These are phyloP conservation scores for Fraxinus anomala DNA, from an alignment of 257 asterid species.

Conservation along the genomic window DNA sequence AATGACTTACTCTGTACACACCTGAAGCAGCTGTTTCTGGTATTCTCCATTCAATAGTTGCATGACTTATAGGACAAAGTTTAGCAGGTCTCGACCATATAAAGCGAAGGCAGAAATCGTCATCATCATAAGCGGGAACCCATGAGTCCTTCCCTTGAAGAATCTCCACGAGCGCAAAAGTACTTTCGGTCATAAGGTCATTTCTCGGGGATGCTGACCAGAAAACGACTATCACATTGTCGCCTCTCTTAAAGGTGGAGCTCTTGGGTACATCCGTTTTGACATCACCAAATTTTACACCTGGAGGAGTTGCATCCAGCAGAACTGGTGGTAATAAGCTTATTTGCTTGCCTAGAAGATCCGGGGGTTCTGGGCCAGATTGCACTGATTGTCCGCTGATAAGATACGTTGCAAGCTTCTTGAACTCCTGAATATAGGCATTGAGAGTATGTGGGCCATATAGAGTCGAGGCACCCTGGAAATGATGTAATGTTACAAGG, in stretches of 20 bases:
- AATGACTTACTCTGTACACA: slow-evolving; percentile 48
- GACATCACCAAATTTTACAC: slow-evolving; percentile 69
- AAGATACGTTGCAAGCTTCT: slow-evolving; percentile 65
- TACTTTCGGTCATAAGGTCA: slow-evolving; percentile 60
- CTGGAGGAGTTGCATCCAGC: slow-evolving; percentile 68
- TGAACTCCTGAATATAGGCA: slow-evolving; percentile 86
- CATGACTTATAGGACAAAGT: slow-evolving; percentile 43
- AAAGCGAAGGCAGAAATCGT: slow-evolving; percentile 54
- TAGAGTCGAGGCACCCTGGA: slow-evolving; percentile 90
- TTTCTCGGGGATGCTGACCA: slow-evolving; percentile 53
- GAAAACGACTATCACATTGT: slow-evolving; percentile 40
- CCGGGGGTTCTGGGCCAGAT: slow-evolving; percentile 82
- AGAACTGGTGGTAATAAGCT: slow-evolving; percentile 74
- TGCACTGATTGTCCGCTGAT: slow-evolving; percentile 48
- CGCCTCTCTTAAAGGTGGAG: slow-evolving; percentile 41
- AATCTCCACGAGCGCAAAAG: slow-evolving; percentile 55
- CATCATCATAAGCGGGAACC: slow-evolving; percentile 50
- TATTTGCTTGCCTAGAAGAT: slow-evolving; percentile 69
- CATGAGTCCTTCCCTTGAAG: slow-evolving; percentile 48
- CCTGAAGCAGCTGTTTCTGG: slow-evolving; percentile 44
- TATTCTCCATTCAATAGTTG: slow-evolving; percentile 50
- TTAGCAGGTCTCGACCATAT: slow-evolving; percentile 53
- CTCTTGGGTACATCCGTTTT: slow-evolving; percentile 44
- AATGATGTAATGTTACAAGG: not conserved
- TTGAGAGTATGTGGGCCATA: slow-evolving; percentile 87